A percentile compares a stretch with the other conserved stretches of the same genome.
Conservation (phyloP, 2,329 filamentous ascomycete species). For the Ophiosphaerella narmari region DNA sequence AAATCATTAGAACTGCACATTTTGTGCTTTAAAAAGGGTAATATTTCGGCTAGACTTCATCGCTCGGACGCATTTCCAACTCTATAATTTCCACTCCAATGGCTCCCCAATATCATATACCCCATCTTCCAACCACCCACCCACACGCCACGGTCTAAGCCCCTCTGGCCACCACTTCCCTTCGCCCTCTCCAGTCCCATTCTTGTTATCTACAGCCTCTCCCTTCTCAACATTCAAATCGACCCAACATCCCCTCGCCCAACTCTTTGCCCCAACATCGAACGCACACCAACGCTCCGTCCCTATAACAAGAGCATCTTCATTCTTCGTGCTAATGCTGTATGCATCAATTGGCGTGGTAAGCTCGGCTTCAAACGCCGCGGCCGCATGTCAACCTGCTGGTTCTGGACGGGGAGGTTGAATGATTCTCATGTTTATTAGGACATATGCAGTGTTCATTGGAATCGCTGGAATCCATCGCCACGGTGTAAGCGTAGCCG, state of each 20-base stretch:
- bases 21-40: too few species aligned
- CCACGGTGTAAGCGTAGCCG: slow-evolving; percentile 32
- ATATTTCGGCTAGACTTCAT: too few species aligned
- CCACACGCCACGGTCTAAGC: slow-evolving; percentile 28
- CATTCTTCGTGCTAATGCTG: slow-evolving; percentile 22
- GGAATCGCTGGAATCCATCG: slow-evolving; percentile 32
- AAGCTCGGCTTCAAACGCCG: slow-evolving; percentile 7
- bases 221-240: slow-evolving; percentile 8
- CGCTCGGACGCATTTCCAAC: too few species aligned
- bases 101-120: slow-evolving; percentile 26
- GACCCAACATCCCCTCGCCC: slow-evolving; percentile 36
- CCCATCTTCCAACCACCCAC: slow-evolving; percentile 37
- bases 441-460: slow-evolving; percentile 28
- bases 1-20: too few species aligned
- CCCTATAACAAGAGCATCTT: slow-evolving; percentile 24
- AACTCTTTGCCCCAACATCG: slow-evolving; percentile 20
- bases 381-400: slow-evolving; percentile 10
- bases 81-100: slow-evolving; percentile 32
- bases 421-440: slow-evolving; percentile 22
- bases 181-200: slow-evolving; percentile 3
- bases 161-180: slow-evolving; percentile 27
- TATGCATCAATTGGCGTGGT: slow-evolving; percentile 23
- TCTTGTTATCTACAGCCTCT: not conserved
- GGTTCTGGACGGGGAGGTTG: slow-evolving; percentile 31
- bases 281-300: slow-evolving; percentile 34